Percentiles rank a stretch among this genome's conserved stretches.
Evolutionary conservation across 345 rosid genomes (phyloP).

Genomic region (Citrus medica): DNA sequence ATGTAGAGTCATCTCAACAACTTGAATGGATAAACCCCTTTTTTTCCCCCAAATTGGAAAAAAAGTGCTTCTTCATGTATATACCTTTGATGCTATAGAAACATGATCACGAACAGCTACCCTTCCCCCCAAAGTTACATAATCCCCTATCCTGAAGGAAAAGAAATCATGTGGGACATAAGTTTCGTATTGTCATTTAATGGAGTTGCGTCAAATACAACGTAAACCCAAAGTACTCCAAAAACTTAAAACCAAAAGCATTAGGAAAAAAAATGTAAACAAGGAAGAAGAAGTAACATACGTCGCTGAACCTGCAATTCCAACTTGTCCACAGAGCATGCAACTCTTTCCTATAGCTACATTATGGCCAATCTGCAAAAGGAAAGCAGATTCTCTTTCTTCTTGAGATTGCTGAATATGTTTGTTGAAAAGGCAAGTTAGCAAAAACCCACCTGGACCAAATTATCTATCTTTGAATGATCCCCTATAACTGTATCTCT

Average conservation of each 20-base stretch:
- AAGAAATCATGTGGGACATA: not conserved
- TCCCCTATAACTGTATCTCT: conserved; percentile 77
- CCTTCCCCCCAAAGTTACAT: conserved; percentile 62
- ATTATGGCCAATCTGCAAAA: conserved; percentile 74
- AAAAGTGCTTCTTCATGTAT: no score
- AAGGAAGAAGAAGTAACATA: conserved; percentile 28
- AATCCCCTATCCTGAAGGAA: conserved; percentile 60
- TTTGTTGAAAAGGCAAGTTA: not conserved
- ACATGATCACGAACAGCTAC: conserved; percentile 72
- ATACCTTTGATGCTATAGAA: conserved; percentile 59
- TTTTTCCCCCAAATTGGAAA: not conserved
- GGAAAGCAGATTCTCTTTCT: not conserved
- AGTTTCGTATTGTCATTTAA: conserved; percentile 3
- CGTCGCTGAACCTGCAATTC: conserved; percentile 86
- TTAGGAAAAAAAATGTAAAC: not conserved
- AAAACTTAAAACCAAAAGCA: not conserved
- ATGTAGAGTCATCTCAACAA: not conserved
- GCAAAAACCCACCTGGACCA: conserved; percentile 59
- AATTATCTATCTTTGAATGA: conserved; percentile 77
- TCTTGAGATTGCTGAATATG: not conserved
- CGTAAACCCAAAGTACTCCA: not conserved
- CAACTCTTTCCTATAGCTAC: conserved; percentile 68
- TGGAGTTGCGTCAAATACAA: not conserved
- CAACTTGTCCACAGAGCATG: conserved; percentile 87
- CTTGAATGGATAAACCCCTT: not conserved